Percentiles rank a stretch among this genome's conserved stretches.
Evolutionary conservation across 192 early-diverging fungal species (phyloP).

Genomic region (Gaertneriomyces semiglobifer): DNA sequence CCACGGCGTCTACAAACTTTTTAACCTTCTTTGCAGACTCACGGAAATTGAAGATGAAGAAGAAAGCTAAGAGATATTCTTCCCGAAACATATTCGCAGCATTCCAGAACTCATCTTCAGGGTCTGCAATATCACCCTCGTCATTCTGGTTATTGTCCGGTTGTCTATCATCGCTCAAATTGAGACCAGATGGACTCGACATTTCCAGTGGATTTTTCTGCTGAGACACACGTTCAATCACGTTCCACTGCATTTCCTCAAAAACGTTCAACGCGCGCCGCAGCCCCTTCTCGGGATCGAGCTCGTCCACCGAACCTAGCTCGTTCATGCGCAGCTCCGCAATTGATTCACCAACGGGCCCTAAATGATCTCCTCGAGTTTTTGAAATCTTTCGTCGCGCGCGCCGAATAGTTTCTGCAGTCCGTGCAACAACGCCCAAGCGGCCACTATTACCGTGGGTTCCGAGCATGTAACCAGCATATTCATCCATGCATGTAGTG

Average conservation of each 20-base stretch:
- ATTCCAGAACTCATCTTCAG: conserved; percentile 15
- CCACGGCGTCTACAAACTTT: conserved; percentile 24
- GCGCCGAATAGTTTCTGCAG: not conserved
- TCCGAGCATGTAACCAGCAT: conserved; percentile 12
- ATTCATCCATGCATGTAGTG: conserved; percentile 8
- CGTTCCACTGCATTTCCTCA: conserved; percentile 18
- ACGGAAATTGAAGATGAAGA: conserved; percentile 28
- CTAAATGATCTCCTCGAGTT: not conserved
- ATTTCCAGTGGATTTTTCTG: conserved; percentile 16
- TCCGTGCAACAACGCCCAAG: not conserved
- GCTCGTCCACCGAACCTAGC: too few relatives aligned
- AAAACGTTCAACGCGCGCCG: conserved; percentile 3
- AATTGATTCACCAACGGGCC: not conserved
- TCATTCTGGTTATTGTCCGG: too few relatives aligned
- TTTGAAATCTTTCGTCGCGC: not conserved
- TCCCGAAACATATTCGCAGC: conserved; percentile 28
- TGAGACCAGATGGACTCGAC: not conserved
- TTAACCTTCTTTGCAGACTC: conserved; percentile 18
- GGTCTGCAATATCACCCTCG: not conserved
- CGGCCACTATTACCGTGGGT: not conserved
- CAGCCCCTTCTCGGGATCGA: not conserved
- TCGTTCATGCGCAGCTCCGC: conserved; percentile 2
- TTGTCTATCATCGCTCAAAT: not conserved
- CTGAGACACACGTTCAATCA: conserved; percentile 13
- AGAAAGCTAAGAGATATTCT: conserved; percentile 27